phyloP scores from a whole-genome alignment of 1,284 basidiomycete genomes.

The Trichosporon ovoides region DNA sequence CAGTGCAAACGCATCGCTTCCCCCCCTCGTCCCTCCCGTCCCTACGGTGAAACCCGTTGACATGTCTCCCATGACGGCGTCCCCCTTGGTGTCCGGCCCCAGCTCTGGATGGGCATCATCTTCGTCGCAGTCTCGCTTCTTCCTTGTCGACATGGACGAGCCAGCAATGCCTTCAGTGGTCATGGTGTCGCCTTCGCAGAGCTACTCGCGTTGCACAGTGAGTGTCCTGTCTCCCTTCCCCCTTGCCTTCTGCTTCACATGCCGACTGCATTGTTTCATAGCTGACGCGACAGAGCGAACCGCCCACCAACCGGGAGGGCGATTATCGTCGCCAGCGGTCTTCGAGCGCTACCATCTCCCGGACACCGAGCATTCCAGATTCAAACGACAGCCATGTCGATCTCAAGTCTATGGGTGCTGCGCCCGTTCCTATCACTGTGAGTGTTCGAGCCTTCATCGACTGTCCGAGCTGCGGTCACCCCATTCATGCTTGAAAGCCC shows the following conservation, averaged over 20 bases:
- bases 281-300: constrained; percentile 15
- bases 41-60: background rate
- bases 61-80: constrained; percentile 1
- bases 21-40: background rate
- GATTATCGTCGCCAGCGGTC: constrained; percentile 9
- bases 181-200: constrained; percentile 3
- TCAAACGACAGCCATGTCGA: constrained; percentile 13
- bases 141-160: constrained; percentile 13
- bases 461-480: background rate
- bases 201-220: constrained; percentile 14
- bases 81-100: background rate
- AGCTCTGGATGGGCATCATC: background rate
- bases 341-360: constrained; percentile 10
- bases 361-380: constrained; percentile 14
- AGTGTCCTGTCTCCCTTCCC: background rate
- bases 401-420: constrained; percentile 12
- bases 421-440: constrained; percentile 19
- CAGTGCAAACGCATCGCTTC: background rate
- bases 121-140: constrained; percentile 11
- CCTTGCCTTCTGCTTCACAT: background rate
- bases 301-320: constrained; percentile 12
- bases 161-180: background rate
- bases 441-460: constrained; percentile 6
- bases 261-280: background rate
- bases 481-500: background rate